Conservation (phyloP, 2,329 filamentous ascomycete species). For the Aspergillus spinulosporus region DNA sequence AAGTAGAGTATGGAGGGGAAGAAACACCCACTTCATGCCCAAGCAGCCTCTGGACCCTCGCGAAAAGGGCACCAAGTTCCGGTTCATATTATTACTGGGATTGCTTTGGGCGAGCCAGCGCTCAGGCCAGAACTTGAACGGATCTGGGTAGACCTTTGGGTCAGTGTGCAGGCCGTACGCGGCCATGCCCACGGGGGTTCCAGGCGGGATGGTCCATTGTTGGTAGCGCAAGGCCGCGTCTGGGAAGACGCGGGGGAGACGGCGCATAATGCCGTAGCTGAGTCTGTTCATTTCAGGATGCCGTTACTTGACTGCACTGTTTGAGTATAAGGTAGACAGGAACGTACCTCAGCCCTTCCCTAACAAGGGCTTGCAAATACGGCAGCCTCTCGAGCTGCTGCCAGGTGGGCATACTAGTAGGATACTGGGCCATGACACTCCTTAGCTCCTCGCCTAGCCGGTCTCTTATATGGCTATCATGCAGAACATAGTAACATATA, state of each 20-base stretch:
- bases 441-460: slow-evolving; percentile 25
- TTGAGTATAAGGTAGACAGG: not conserved
- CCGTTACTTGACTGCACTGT: too few species aligned
- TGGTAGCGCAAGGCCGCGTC: not conserved
- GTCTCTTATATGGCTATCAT: slow-evolving; percentile 15
- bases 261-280: not conserved
- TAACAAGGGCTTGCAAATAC: slow-evolving; percentile 28
- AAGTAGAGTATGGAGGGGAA: too few species aligned
- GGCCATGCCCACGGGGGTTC: slow-evolving; percentile 1
- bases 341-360: slow-evolving; percentile 6
- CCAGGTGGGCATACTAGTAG: slow-evolving; percentile 19
- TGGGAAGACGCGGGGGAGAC: not conserved
- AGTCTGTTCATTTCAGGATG: not conserved
- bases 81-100: not conserved
- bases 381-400: slow-evolving; percentile 31
- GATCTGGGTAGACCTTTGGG: not conserved
- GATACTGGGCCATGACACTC: slow-evolving; percentile 21
- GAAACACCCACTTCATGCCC: not conserved
- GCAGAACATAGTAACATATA: not conserved
- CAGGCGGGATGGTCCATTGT: slow-evolving; percentile 1
- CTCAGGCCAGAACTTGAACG: not conserved
- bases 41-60: not conserved
- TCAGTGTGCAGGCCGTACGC: not conserved
- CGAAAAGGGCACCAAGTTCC: not conserved
- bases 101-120: not conserved